Conservation (phyloP, 148 eudicot genomes). For the Euryodendron excelsum region DNA sequence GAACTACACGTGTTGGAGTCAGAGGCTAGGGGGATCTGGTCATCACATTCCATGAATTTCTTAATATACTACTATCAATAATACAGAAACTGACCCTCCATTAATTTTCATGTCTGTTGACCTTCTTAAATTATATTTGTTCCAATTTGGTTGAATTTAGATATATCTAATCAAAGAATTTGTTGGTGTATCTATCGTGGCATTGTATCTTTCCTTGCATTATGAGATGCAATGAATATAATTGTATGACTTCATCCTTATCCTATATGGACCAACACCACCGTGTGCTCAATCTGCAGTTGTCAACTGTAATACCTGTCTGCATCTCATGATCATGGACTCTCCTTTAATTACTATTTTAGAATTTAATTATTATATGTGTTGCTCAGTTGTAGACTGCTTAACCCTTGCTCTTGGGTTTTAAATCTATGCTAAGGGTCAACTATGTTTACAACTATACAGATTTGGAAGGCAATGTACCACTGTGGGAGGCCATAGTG, state of each 20-base stretch:
- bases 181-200: too few relatives aligned
- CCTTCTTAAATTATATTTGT: too few relatives aligned
- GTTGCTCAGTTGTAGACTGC: not conserved
- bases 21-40: not conserved
- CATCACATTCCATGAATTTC: not conserved
- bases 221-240: too few relatives aligned
- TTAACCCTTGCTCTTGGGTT: too few relatives aligned
- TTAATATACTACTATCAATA: not conserved
- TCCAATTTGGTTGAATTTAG: too few relatives aligned
- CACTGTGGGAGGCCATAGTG: conserved; percentile 82
- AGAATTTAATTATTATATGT: not conserved
- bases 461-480: conserved; percentile 78
- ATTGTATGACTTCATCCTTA: too few relatives aligned
- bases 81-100: not conserved
- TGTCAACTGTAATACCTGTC: not conserved
- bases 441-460: conserved; percentile 11
- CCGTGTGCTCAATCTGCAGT: too few relatives aligned
- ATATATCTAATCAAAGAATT: too few relatives aligned
- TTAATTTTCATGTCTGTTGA: too few relatives aligned
- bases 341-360: not conserved
- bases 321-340: not conserved
- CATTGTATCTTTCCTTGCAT: too few relatives aligned
- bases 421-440: not conserved
- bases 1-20: not conserved
- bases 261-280: too few relatives aligned